phyloP scores from a whole-genome alignment of 768 basidiomycete genomes.

The Leucocoprinus sp. region DNA sequence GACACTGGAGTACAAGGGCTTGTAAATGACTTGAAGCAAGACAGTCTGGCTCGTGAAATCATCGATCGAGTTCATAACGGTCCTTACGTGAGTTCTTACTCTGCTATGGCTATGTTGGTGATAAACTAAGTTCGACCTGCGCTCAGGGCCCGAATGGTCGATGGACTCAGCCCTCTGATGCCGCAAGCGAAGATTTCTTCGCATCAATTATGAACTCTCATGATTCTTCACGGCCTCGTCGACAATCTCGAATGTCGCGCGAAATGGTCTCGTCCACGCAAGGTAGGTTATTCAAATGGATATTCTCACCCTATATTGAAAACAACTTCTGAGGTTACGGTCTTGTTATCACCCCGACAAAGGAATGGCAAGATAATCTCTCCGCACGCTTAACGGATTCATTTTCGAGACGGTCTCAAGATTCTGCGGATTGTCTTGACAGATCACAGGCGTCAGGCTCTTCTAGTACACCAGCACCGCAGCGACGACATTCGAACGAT shows the following conservation, averaged over 20 bases:
- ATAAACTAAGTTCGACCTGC: slow-evolving; percentile 9
- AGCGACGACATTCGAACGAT: slow-evolving; percentile 39
- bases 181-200: slow-evolving; percentile 73
- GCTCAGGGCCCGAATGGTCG: slow-evolving; percentile 63
- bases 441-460: slow-evolving; percentile 16
- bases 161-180: slow-evolving; percentile 46
- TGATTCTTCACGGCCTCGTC: slow-evolving; percentile 53
- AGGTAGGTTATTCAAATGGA: slow-evolving; percentile 27
- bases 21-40: slow-evolving; percentile 56
- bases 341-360: slow-evolving; percentile 55
- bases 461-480: slow-evolving; percentile 19
- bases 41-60: slow-evolving; percentile 73
- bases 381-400: slow-evolving; percentile 42
- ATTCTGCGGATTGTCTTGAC: slow-evolving; percentile 16
- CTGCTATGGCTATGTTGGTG: slow-evolving; percentile 2
- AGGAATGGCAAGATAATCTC: slow-evolving; percentile 74
- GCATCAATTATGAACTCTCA: slow-evolving; percentile 54
- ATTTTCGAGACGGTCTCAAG: slow-evolving; percentile 29
- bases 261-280: slow-evolving; percentile 72
- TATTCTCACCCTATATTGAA: not conserved
- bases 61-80: slow-evolving; percentile 68
- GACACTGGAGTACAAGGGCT: slow-evolving; percentile 57
- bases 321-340: slow-evolving; percentile 40
- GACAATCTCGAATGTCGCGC: slow-evolving; percentile 70
- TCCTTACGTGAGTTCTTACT: slow-evolving; percentile 54